A percentile compares a stretch with the other conserved stretches of the same genome.
Conservation (phyloP, 2,329 filamentous ascomycete species). For the Dactylellina drechsleri region DNA sequence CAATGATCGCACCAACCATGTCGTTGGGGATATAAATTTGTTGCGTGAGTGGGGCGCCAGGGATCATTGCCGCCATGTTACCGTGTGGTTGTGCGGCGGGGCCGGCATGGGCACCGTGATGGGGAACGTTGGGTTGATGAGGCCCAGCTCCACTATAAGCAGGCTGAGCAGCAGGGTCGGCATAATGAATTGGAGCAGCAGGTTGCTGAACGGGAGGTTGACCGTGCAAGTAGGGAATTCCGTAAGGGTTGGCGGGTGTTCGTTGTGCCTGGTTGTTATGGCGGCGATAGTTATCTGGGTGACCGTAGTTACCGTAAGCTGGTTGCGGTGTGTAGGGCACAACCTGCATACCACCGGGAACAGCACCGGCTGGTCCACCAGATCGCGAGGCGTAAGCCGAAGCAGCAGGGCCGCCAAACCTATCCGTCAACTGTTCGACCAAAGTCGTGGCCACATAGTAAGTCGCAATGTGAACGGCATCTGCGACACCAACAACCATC, state of each 20-base stretch:
- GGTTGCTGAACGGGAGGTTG: slow-evolving; percentile 70
- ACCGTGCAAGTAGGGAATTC: slow-evolving; percentile 76
- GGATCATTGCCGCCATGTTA: slow-evolving; percentile 74
- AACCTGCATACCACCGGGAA: slow-evolving; percentile 97
- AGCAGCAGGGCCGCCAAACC: slow-evolving; percentile 92
- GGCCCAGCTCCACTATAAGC: slow-evolving; percentile 83
- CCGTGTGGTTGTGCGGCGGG: slow-evolving; percentile 74
- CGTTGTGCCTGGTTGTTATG: slow-evolving; percentile 78
- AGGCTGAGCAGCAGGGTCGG: slow-evolving; percentile 74
- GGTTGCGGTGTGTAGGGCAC: slow-evolving; percentile 97
- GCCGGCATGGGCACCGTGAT: slow-evolving; percentile 72
- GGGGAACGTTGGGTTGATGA: slow-evolving; percentile 74
- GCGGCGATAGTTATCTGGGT: slow-evolving; percentile 84
- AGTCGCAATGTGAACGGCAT: slow-evolving; percentile 97
- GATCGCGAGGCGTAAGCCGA: slow-evolving; percentile 98
- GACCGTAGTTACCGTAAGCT: slow-evolving; percentile 89
- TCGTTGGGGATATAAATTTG: slow-evolving; percentile 99
- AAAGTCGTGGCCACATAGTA: slow-evolving; percentile 99
- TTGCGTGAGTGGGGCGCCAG: slow-evolving; percentile 88
- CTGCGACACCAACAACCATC: slow-evolving; percentile 95
- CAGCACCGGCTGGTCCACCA: slow-evolving; percentile 89
- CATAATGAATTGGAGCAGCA: slow-evolving; percentile 82
- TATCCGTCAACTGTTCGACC: slow-evolving; percentile 94
- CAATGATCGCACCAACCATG: slow-evolving; percentile 99
- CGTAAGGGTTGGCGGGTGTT: slow-evolving; percentile 78